Evolutionary conservation across 805 yeast genomes (phyloP), one percentile per base, ranked within the genome.

Genomic region (Lipomyces yamadae): DNA sequence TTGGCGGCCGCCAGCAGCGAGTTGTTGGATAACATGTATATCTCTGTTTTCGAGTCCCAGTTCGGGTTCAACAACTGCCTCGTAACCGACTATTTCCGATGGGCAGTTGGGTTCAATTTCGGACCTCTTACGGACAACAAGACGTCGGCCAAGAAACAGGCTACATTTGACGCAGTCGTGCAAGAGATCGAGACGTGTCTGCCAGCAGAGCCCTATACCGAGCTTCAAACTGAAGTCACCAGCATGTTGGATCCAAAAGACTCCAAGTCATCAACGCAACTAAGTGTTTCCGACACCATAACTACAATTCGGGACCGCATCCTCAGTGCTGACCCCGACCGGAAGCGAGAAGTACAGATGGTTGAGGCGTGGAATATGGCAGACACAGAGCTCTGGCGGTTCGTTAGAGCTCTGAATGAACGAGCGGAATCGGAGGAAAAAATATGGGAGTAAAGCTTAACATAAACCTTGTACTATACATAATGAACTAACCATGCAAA

Each of bases 351-450:
- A 35, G 35, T 60, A 7, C 48, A 58, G 55, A 56, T 62, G 60
- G 34, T 57, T 30, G 71, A 68, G 48, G 65, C 64, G 18, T 68
- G 71, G 71, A 62, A 66, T 35, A 60, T 68, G 70, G 71, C 67
- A 2, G 71, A 68, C 39, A 60, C 71, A 24, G 71, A 68, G 56
- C 7, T 68, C 7, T 68, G 71, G 71, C 52, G 66, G 45, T 68
- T 68, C 50, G 70, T 68, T 3, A 39, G 56, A 4, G 56, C 66
- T 2, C 13, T 65, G 58, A 65, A 67, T 37, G 68, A 67, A 50
- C 62, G 67, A 11, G 39, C 55, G 10, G 50, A 56, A 7, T 64
- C 45, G 35, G 70, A 67, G 24, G 60, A 53, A 5, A 50, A 57
- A 1, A 57, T 65, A 24, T 67, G 70, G 70, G 45, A 30, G 48